Conservation (phyloP, 2,329 filamentous ascomycete species). For the Microcyclospora pomicola region DNA sequence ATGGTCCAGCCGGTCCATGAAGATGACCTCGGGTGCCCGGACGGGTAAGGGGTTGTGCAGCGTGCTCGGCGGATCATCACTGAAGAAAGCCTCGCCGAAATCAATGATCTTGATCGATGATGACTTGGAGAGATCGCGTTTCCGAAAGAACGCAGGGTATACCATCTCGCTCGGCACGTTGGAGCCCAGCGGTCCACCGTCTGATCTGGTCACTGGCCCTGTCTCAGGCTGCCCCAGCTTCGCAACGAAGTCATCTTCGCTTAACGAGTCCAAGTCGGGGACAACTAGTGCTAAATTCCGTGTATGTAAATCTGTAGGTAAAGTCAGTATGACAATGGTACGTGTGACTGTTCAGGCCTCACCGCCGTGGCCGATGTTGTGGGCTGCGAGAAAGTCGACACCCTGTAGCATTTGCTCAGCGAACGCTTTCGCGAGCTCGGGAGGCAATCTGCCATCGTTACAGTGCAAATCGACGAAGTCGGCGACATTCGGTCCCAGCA, state of each 20-base stretch:
- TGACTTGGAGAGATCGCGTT: slow-evolving; percentile 3
- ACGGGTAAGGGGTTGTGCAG: slow-evolving; percentile 13
- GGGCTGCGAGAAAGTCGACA: slow-evolving; percentile 11
- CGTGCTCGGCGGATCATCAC: slow-evolving; percentile 10
- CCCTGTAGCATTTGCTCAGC: slow-evolving; percentile 16
- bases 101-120: slow-evolving; percentile 22
- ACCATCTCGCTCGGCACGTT: slow-evolving; percentile 7
- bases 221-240: slow-evolving; percentile 12
- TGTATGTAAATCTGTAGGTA: slow-evolving; percentile 14
- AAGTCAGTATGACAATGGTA: too few relatives aligned
- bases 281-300: slow-evolving; percentile 15
- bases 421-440: slow-evolving; percentile 20
- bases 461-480: slow-evolving; percentile 24
- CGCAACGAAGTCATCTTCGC: slow-evolving; percentile 11
- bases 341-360: not conserved
- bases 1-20: not conserved
- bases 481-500: slow-evolving; percentile 27
- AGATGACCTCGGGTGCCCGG: slow-evolving; percentile 1
- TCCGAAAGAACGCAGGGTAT: slow-evolving; percentile 8
- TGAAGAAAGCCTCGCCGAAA: slow-evolving; percentile 25
- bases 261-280: slow-evolving; percentile 7
- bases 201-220: slow-evolving; percentile 7
- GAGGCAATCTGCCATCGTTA: slow-evolving; percentile 25
- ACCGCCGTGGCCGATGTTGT: slow-evolving; percentile 17
- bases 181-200: slow-evolving; percentile 10